phyloP scores from a whole-genome alignment of 148 eudicot species.

The Chenopodium quinoa region DNA sequence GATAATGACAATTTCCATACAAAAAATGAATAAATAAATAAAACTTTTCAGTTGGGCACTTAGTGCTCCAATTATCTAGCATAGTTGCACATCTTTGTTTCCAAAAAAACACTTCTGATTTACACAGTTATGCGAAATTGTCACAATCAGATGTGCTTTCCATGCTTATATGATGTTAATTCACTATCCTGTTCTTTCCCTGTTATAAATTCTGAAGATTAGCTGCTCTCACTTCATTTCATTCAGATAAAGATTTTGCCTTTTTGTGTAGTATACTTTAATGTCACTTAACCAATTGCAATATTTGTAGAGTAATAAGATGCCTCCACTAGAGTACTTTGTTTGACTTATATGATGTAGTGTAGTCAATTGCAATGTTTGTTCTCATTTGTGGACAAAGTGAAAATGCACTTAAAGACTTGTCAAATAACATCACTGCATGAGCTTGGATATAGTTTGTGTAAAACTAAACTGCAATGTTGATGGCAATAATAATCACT shows the following conservation, averaged over 20 bases:
- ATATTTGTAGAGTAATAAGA: neutral
- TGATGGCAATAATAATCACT: no score
- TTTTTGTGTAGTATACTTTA: neutral
- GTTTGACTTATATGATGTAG: neutral
- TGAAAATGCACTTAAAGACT: neutral
- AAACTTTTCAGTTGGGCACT: no score
- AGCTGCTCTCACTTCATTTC: neutral
- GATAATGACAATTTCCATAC: no score
- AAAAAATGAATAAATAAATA: no score
- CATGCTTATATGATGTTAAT: no score
- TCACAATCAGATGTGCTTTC: no score
- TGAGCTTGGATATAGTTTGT: neutral
- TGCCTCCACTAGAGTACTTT: neutral
- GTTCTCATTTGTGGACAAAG: neutral
- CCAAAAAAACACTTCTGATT: no score
- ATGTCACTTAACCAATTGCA: neutral
- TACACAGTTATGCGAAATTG: no score
- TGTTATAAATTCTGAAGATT: neutral
- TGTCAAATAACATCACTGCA: neutral
- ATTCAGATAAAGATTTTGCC: neutral
- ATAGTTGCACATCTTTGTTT: no score
- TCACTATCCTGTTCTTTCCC: no score
- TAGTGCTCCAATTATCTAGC: no score
- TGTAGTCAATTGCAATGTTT: neutral
- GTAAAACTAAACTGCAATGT: neutral